Conservation (phyloP, 306 rosid genomes). For the Dryas octopetala region DNA sequence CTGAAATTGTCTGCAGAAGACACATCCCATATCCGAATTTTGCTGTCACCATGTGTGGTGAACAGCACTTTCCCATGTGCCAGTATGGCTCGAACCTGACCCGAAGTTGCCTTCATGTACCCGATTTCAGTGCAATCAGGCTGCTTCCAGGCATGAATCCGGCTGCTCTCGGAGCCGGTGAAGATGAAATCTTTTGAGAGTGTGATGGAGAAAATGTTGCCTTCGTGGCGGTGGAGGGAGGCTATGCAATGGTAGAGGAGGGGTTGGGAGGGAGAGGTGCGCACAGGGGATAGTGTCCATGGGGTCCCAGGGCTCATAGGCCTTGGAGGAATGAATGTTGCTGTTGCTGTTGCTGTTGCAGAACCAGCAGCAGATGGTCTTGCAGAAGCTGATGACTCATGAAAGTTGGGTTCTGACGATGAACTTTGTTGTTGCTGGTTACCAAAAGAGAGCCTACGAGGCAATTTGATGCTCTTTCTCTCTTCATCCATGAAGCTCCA, state of each 20-base stretch:
- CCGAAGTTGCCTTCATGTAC: slow-evolving; percentile 38
- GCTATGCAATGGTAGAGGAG: slow-evolving; percentile 57
- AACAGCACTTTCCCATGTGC: slow-evolving; percentile 37
- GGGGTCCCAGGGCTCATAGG: slow-evolving; percentile 45
- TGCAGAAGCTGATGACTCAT: slow-evolving; percentile 21
- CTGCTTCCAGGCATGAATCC: slow-evolving; percentile 50
- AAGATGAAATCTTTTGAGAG: slow-evolving; percentile 43
- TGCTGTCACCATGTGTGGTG: slow-evolving; percentile 47
- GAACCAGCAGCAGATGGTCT: slow-evolving; percentile 40
- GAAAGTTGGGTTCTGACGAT: slow-evolving; percentile 20
- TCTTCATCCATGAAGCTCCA: slow-evolving; percentile 44
- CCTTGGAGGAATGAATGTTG: slow-evolving; percentile 15
- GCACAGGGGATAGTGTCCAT: slow-evolving; percentile 37
- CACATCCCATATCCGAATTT: slow-evolving; percentile 45
- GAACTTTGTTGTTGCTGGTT: slow-evolving; percentile 20
- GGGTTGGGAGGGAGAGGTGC: slow-evolving; percentile 34
- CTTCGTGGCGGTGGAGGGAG: slow-evolving; percentile 57
- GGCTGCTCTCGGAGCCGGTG: slow-evolving; percentile 51
- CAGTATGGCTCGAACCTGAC: slow-evolving; percentile 45
- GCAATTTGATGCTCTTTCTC: slow-evolving; percentile 37
- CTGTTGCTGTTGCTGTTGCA: slow-evolving; percentile 21
- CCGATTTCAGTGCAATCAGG: slow-evolving; percentile 54
- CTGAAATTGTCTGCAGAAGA: slow-evolving; percentile 34
- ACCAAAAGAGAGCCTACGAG: slow-evolving; percentile 43
- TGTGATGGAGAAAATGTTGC: slow-evolving; percentile 44